Base-by-base conservation (phyloP, 2,329 filamentous ascomycete species). In the Aureobasidium sp. region DNA sequence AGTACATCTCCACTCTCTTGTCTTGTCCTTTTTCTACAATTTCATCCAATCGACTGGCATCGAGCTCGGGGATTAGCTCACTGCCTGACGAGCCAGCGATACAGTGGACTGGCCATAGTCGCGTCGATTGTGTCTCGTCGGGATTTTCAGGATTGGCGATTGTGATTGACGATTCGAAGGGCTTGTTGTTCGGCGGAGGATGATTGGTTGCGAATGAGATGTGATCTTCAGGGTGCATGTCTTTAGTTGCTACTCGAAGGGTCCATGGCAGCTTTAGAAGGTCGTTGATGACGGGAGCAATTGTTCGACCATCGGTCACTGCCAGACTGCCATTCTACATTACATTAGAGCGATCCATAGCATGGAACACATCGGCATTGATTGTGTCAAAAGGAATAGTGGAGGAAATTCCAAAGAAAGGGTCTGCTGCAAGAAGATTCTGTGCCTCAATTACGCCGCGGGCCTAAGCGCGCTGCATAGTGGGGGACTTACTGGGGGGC, bases 161-260 rank as follows among this genome's bases (percentile, higher is more conserved):
- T 3, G 78, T 84, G 57, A 85, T 78, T 36, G 75, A 77, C 43
- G 88, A 87, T 37, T 81, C 78, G 72, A 89, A 96, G 0, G 93
- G 85, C 64, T 78, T 73, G 69, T 88, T 87, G 69, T 83, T 78
- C 2, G 84, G 83, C 13, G 78, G 65, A 64, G 66, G 75, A 66
- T 97, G 92, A 75, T 92, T 95, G 32, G 81, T 78, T 13, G 92
- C 91, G 75, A 99, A 99, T 46, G 93, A 97, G 73, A 96, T 81
- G 79, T 97, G 93, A 70, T 87, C 76, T 2, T 70, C 67, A 0
- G 94, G 94, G 72, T 99, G 94, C 80, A 85, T 95, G 82, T 99
- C 94, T 72, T 91, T 88, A n/a, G 93, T 96, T 48, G 90, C 91
- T 67, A 97, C 78, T 67, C 87, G 90, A 69, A 89, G 73, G 43